Conservation (phyloP, 495 filamentous ascomycete genomes). For the Lepraria neglecta region DNA sequence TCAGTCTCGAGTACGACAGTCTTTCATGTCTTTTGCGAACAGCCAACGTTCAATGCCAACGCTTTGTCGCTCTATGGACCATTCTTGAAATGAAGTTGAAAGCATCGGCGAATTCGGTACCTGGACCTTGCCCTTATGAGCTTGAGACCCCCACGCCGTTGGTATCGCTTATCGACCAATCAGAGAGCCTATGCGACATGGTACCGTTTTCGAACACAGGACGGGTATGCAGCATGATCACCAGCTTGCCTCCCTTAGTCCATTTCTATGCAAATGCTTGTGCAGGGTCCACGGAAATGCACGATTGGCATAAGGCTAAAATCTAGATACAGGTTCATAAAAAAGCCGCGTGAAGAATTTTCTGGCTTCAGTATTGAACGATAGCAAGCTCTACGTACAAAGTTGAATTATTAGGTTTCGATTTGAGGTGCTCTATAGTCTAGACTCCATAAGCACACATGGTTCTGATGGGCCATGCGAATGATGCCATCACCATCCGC, state of each 20-base stretch:
- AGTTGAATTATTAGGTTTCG: not conserved
- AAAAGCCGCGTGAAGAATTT: too few relatives aligned
- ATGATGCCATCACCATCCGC: slow-evolving; percentile 20
- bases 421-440: not conserved
- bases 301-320: slow-evolving; percentile 1
- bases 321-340: not conserved
- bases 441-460: not conserved
- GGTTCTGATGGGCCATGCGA: not conserved
- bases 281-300: slow-evolving; percentile 10
- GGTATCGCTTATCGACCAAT: slow-evolving; percentile 17
- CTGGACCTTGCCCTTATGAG: not conserved
- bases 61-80: too few relatives aligned
- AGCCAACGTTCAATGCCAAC: too few relatives aligned
- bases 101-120: not conserved
- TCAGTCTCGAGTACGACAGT: too few relatives aligned
- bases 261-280: not conserved
- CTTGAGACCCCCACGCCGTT: slow-evolving; percentile 3
- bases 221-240: not conserved
- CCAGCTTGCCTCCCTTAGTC: not conserved
- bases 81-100: not conserved
- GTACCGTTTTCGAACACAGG: not conserved
- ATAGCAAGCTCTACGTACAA: not conserved
- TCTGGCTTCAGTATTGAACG: too few relatives aligned
- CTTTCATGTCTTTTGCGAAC: too few relatives aligned
- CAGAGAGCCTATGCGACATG: not conserved